Evolutionary conservation across 768 basidiomycete species (phyloP), one percentile per base, ranked within the genome.

Genomic region (Cyclocybe cylindracea): DNA sequence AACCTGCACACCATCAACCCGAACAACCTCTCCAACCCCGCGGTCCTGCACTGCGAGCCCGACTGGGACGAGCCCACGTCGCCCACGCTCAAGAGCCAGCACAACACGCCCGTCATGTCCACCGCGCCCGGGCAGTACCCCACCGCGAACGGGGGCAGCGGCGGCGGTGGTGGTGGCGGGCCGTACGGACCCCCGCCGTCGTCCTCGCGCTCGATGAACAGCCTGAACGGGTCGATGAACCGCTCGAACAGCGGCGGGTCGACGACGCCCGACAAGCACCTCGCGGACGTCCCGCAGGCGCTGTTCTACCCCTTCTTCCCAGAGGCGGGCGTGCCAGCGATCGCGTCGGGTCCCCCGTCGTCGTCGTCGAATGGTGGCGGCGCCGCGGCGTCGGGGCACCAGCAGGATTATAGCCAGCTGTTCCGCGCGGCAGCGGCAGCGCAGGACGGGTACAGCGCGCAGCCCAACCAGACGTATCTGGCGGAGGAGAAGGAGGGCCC

Each of bases 291-390:
- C 39, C 87, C 89, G 2, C 71, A 79, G 5, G 78, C 76, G 31
- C 66, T 90, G 39, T 91, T 92, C 70, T 92, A 88, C 60, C 89
- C 89, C 0, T 89, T 89, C 72, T 89, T 78, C 61, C 84, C 87
- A 0, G 87, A 89, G 57, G 73, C 59, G 48, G 54, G 61, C 29
- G 49, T 59, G 40, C 50, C 61, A 47, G 35, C 63, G 29, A 58
- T 58, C 41, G 42, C 36, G 35, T 19, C 58, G 1, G 39, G 44
- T 14, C 9, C 53, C 9, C 45, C 41, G 50, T 46, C 59, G 31
- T 19, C 52, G 43, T 46, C 59, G 44, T 43, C 61, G 32, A 52
- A 49, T 46, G 42, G 43, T 8, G 55, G 24, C 34, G 49, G 54
- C 4, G 35, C 58, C 4, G 39, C 51, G 34, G 39, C 49, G 8